phyloP scores from a whole-genome alignment of 2,329 filamentous ascomycete species.

The Aspergillus sp. region DNA sequence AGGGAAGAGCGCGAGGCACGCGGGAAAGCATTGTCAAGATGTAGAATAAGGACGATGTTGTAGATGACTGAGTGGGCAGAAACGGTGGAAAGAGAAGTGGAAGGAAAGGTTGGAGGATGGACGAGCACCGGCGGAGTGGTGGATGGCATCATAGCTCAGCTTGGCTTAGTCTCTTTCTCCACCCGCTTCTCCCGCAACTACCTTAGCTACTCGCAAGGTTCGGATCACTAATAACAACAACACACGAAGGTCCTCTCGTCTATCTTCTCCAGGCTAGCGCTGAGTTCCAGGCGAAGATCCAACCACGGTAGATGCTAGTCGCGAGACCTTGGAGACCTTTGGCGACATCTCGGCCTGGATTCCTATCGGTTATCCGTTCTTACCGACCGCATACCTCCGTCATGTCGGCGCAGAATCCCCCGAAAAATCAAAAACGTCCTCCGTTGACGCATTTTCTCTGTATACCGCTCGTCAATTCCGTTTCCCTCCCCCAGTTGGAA shows the following conservation, averaged over 20 bases:
- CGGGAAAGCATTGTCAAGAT: slow-evolving; percentile 33
- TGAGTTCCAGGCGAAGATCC: no score
- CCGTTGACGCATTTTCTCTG: slow-evolving; percentile 47
- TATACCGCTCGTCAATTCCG: slow-evolving; percentile 59
- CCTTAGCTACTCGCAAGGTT: neutral
- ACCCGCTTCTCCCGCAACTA: neutral
- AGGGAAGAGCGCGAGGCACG: slow-evolving; percentile 42
- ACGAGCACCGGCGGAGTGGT: slow-evolving; percentile 1
- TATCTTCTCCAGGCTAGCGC: no score
- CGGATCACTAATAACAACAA: no score
- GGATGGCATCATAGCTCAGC: slow-evolving; percentile 13
- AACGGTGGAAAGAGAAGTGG: slow-evolving; percentile 2
- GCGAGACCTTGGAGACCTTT: no score
- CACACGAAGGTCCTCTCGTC: no score
- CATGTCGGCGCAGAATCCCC: slow-evolving; percentile 6
- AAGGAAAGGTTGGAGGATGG: neutral
- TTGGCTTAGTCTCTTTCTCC: slow-evolving; percentile 2
- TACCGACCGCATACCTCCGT: neutral
- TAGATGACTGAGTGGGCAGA: neutral
- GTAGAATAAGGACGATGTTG: neutral
- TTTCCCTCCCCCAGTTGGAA: slow-evolving; percentile 64
- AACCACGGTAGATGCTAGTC: no score
- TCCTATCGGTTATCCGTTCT: no score
- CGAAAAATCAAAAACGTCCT: slow-evolving; percentile 24
- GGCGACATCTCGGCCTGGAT: no score